Conservation (phyloP, 768 basidiomycete species). For the Terana coerulea region DNA sequence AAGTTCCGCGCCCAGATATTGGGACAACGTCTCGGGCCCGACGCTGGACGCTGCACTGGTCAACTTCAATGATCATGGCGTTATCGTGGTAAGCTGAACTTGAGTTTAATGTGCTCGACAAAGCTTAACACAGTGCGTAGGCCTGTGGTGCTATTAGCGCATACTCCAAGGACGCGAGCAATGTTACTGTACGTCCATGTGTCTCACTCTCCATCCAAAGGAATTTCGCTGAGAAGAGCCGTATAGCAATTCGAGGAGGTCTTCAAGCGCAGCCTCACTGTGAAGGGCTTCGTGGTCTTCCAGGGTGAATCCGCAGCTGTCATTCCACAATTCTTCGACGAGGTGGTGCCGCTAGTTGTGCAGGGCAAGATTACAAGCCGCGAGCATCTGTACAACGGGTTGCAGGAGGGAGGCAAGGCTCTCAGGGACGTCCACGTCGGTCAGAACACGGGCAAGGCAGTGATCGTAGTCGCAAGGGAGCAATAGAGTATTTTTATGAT, state of each 20-base stretch:
- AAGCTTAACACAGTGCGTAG: neutral
- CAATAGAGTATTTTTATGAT: too few species aligned
- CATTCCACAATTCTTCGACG: neutral
- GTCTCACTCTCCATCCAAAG: neutral
- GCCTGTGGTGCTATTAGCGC: slow-evolving; percentile 12
- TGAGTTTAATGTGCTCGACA: neutral
- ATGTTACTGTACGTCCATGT: neutral
- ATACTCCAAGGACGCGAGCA: slow-evolving; percentile 2
- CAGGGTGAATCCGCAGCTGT: neutral
- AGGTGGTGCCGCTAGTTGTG: slow-evolving; percentile 5
- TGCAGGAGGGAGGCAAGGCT: slow-evolving; percentile 2
- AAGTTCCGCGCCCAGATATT: too few species aligned
- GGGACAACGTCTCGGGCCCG: slow-evolving; percentile 12
- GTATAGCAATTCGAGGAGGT: slow-evolving; percentile 10
- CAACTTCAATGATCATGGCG: neutral
- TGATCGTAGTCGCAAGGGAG: slow-evolving; percentile 10
- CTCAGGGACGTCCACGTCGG: slow-evolving; percentile 3
- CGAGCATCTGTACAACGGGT: slow-evolving; percentile 4
- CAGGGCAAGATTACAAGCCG: slow-evolving; percentile 8
- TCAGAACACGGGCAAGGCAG: slow-evolving; percentile 8
- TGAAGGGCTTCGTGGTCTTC: slow-evolving; percentile 5
- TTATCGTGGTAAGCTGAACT: slow-evolving; percentile 9
- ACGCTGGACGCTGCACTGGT: slow-evolving; percentile 2
- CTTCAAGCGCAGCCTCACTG: slow-evolving; percentile 11
- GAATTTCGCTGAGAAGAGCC: neutral